Evolutionary conservation across 768 basidiomycete genomes (phyloP).

Genomic region (Clathrus columnatus): DNA sequence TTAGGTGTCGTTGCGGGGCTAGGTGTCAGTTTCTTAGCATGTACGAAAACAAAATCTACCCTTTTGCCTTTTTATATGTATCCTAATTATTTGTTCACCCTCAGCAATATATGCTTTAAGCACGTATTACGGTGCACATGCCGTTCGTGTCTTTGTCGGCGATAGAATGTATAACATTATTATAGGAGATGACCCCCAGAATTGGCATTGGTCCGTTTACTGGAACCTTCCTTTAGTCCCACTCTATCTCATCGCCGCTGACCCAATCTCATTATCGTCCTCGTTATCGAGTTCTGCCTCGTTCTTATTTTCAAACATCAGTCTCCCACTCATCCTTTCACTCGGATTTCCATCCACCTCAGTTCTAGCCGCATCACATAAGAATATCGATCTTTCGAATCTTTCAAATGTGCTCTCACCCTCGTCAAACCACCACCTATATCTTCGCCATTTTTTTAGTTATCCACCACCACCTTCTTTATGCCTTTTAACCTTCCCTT

Average conservation of each 20-base stretch:
- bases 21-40: conserved; percentile 49
- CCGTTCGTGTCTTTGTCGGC: conserved; percentile 61
- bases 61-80: background rate
- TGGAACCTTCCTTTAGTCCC: conserved; percentile 69
- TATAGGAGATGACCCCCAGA: conserved; percentile 56
- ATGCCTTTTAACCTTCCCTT: background rate
- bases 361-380: background rate
- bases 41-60: conserved; percentile 32
- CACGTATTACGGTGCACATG: conserved; percentile 66
- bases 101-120: conserved; percentile 40
- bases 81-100: conserved; percentile 7
- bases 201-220: conserved; percentile 72
- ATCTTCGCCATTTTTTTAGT: background rate
- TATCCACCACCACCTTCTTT: conserved; percentile 6
- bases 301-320: conserved; percentile 20
- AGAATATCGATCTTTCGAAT: background rate
- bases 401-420: no score
- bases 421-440: background rate
- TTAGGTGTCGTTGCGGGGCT: conserved; percentile 41
- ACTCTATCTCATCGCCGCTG: conserved; percentile 54
- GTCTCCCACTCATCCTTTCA: conserved; percentile 26
- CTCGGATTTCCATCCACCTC: conserved; percentile 16
- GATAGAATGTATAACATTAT: conserved; percentile 55
- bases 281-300: conserved; percentile 18
- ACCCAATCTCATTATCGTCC: conserved; percentile 25